Evolutionary conservation across 2,329 filamentous ascomycete species (phyloP).

Genomic region (Diplocarpon rosae): DNA sequence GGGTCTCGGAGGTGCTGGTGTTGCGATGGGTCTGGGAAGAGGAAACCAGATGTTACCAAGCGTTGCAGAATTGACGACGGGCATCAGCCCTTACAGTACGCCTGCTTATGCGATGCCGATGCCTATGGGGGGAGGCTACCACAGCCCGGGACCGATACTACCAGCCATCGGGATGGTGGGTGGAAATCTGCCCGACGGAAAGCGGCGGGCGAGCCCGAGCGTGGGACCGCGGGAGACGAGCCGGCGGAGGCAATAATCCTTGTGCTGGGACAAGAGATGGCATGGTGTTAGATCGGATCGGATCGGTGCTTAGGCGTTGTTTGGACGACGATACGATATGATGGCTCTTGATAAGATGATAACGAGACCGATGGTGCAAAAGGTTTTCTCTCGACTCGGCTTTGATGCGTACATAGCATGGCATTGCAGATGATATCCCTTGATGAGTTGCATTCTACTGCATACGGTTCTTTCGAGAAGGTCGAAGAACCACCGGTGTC

Average conservation of each 20-base stretch:
- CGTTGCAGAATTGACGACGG: slow-evolving; percentile 52
- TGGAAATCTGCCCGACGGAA: slow-evolving; percentile 29
- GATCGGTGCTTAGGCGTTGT: slow-evolving; percentile 3
- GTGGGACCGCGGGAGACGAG: slow-evolving; percentile 34
- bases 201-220: slow-evolving; percentile 43
- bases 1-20: slow-evolving; percentile 21
- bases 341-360: slow-evolving; percentile 4
- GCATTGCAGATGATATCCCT: slow-evolving; percentile 14
- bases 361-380: slow-evolving; percentile 3
- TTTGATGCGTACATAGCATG: slow-evolving; percentile 8
- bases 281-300: slow-evolving; percentile 7
- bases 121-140: slow-evolving; percentile 19
- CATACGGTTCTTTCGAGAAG: slow-evolving; percentile 7
- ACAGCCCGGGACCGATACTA: slow-evolving; percentile 34
- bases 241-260: slow-evolving; percentile 31
- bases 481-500: slow-evolving; percentile 4
- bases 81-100: slow-evolving; percentile 49
- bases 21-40: slow-evolving; percentile 19
- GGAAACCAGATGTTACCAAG: slow-evolving; percentile 39
- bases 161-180: slow-evolving; percentile 21
- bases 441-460: slow-evolving; percentile 14
- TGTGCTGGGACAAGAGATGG: slow-evolving; percentile 6
- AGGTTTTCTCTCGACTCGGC: not conserved
- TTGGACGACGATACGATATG: not conserved
- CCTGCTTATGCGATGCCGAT: slow-evolving; percentile 38